Evolutionary conservation across 768 basidiomycete genomes (phyloP).

Genomic region (Hydnomerulius pinastri): DNA sequence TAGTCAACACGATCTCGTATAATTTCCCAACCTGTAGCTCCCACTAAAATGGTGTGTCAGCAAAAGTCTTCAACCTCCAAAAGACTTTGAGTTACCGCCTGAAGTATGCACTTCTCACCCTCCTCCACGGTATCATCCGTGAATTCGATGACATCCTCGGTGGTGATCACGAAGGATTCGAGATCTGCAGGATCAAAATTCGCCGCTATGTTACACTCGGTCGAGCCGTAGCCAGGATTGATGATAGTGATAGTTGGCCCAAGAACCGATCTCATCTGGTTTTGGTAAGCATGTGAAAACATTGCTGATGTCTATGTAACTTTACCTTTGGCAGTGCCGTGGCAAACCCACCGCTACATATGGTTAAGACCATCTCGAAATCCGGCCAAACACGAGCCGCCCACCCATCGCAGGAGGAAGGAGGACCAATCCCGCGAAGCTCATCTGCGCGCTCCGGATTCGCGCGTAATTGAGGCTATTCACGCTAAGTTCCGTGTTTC

Average conservation of each 20-base stretch:
- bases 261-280: constrained; percentile 7
- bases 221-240: constrained; percentile 12
- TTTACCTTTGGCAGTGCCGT: constrained; percentile 9
- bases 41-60: constrained; percentile 2
- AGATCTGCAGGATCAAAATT: constrained; percentile 2
- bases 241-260: constrained; percentile 11
- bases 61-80: not conserved
- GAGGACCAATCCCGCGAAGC: constrained; percentile 14
- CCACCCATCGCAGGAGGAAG: constrained; percentile 14
- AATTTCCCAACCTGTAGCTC: constrained; percentile 6
- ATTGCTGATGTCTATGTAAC: not conserved
- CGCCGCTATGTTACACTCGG: constrained; percentile 7
- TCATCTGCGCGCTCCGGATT: constrained; percentile 13
- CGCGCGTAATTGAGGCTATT: constrained; percentile 4
- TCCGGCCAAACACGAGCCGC: constrained; percentile 15
- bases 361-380: constrained; percentile 1
- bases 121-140: not conserved
- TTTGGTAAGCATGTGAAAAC: not conserved
- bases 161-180: constrained; percentile 9
- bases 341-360: constrained; percentile 17
- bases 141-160: constrained; percentile 12
- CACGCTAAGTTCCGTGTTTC: not conserved
- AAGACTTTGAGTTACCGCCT: not conserved
- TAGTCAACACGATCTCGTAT: constrained; percentile 14
- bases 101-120: not conserved